Conservation (phyloP, 1,284 basidiomycete species). For the Tilletia horrida region DNA sequence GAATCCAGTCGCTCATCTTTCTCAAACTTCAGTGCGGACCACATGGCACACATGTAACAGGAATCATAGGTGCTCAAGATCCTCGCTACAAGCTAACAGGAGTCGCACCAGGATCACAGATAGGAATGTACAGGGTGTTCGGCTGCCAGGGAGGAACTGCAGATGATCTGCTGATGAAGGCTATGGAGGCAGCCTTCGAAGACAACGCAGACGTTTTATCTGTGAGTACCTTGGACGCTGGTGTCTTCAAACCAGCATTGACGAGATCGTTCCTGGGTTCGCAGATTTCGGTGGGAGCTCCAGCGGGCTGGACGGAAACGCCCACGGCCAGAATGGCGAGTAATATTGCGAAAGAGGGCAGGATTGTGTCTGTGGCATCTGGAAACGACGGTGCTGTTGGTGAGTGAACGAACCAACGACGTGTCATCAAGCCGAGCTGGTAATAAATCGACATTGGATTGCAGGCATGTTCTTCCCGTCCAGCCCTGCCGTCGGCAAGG, state of each 20-base stretch:
- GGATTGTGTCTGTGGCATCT: slow-evolving; percentile 18
- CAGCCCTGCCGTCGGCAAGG: slow-evolving; percentile 19
- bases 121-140: slow-evolving; percentile 22
- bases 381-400: slow-evolving; percentile 21
- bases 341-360: slow-evolving; percentile 17
- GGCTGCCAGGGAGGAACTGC: slow-evolving; percentile 22
- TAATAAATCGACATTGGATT: not conserved
- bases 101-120: slow-evolving; percentile 15
- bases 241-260: too few species aligned
- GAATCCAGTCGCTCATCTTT: too few species aligned
- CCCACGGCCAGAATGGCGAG: slow-evolving; percentile 21
- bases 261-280: not conserved
- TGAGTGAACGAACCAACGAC: not conserved
- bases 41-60: slow-evolving; percentile 22
- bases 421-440: not conserved
- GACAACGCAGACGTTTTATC: slow-evolving; percentile 17
- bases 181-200: slow-evolving; percentile 19
- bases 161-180: slow-evolving; percentile 22
- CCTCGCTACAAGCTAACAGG: not conserved
- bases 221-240: too few species aligned
- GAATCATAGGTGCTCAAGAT: slow-evolving; percentile 21
- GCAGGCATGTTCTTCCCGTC: slow-evolving; percentile 23
- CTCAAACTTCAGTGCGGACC: slow-evolving; percentile 9
- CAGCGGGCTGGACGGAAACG: slow-evolving; percentile 21
- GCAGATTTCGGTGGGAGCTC: slow-evolving; percentile 22